Evolutionary conservation across 2,329 filamentous ascomycete species (phyloP).

Genomic region (Sclerotiophoma versabilis): DNA sequence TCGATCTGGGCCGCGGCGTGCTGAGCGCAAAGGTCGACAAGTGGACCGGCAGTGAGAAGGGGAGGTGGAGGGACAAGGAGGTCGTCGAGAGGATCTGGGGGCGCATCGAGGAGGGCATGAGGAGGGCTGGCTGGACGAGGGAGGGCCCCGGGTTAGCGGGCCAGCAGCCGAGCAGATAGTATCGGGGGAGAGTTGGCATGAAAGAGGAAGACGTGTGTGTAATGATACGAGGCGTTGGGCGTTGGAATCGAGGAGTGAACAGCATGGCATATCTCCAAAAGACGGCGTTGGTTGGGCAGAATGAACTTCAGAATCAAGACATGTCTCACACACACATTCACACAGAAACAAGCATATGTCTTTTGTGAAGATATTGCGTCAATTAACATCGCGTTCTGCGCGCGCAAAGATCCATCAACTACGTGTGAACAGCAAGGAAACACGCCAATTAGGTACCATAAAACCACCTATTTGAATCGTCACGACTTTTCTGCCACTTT

Average conservation of each 20-base stretch:
- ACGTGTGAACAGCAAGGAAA: neutral
- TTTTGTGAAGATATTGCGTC: neutral
- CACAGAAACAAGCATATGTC: neutral
- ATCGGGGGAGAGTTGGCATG: neutral
- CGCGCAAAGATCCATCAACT: slow-evolving; percentile 4
- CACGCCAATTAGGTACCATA: neutral
- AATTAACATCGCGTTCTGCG: neutral
- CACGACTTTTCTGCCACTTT: neutral
- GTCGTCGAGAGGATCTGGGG: slow-evolving; percentile 94
- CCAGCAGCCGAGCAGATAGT: slow-evolving; percentile 24
- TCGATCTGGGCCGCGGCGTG: slow-evolving; percentile 85
- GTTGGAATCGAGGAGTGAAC: slow-evolving; percentile 10
- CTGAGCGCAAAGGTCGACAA: slow-evolving; percentile 82
- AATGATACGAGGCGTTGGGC: slow-evolving; percentile 13
- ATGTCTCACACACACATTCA: neutral
- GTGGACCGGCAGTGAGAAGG: slow-evolving; percentile 64
- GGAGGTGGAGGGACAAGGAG: slow-evolving; percentile 86
- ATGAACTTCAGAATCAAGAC: neutral
- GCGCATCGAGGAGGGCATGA: slow-evolving; percentile 86
- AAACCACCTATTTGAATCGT: neutral
- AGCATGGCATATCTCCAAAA: slow-evolving; percentile 21
- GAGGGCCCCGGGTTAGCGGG: slow-evolving; percentile 64
- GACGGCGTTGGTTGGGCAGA: neutral
- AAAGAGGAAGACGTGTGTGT: no score
- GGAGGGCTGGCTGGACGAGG: slow-evolving; percentile 79